Evolutionary conservation across 2,329 filamentous ascomycete genomes (phyloP).

Genomic region (Metarhizium rileyi): DNA sequence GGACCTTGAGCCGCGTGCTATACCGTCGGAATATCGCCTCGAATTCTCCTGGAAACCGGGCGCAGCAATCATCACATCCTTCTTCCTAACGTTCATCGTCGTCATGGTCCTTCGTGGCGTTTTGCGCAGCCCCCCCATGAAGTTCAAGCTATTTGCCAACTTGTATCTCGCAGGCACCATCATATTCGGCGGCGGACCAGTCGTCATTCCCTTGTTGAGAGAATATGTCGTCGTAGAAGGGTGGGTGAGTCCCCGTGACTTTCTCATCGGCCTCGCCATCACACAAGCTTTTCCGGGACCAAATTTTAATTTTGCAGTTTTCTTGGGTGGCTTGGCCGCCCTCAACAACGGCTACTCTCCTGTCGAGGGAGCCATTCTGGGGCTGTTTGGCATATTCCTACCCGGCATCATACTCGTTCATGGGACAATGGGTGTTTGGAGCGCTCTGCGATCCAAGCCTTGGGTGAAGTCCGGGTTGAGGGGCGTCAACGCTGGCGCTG

Average conservation of each 20-base stretch:
- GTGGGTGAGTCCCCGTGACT: constrained; percentile 62
- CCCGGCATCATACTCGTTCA: constrained; percentile 40
- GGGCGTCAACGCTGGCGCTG: constrained; percentile 50
- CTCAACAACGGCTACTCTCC: constrained; percentile 19
- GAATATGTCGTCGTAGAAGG: constrained; percentile 56
- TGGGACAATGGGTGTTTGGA: constrained; percentile 34
- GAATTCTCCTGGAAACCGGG: constrained; percentile 37
- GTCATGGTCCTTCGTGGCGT: constrained; percentile 43
- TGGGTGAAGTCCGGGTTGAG: constrained; percentile 40
- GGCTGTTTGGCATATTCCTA: constrained; percentile 41
- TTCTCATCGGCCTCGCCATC: constrained; percentile 62
- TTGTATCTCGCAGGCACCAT: constrained; percentile 65
- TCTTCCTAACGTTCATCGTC: constrained; percentile 46
- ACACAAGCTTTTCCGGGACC: constrained; percentile 56
- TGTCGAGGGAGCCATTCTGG: constrained; percentile 38
- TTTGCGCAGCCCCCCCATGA: constrained; percentile 29
- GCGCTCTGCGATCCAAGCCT: constrained; percentile 23
- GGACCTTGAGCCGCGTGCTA: neutral
- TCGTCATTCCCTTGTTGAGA: constrained; percentile 53
- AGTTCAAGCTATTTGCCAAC: constrained; percentile 57
- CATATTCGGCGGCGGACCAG: constrained; percentile 55
- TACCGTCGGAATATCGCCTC: constrained; percentile 18
- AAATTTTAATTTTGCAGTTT: constrained; percentile 46
- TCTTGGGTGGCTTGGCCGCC: constrained; percentile 41
- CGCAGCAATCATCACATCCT: constrained; percentile 30